Percentiles rank a stretch among this genome's conserved stretches.
Conservation (phyloP, 2,329 filamentous ascomycete species). For the Ascochyta clinopodiicola region DNA sequence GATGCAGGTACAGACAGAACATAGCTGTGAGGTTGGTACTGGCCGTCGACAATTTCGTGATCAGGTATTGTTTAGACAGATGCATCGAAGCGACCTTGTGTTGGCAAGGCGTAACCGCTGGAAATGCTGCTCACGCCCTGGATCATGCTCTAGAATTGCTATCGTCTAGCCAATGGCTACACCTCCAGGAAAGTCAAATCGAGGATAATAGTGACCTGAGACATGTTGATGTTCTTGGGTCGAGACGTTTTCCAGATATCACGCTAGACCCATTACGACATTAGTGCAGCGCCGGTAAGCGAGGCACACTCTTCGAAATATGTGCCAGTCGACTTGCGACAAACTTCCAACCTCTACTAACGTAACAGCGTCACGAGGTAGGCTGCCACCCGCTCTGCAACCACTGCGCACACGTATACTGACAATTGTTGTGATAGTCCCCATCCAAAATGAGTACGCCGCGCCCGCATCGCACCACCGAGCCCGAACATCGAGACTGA, state of each 20-base stretch:
- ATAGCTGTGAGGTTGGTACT: not conserved
- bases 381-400: conserved; percentile 13
- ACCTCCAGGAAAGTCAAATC: not conserved
- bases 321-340: conserved; percentile 11
- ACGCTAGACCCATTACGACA: not conserved
- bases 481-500: conserved; percentile 51
- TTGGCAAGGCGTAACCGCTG: too few species aligned
- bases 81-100: too few species aligned
- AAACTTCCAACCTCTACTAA: conserved; percentile 40
- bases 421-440: conserved; percentile 43
- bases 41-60: not conserved
- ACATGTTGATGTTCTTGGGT: not conserved
- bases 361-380: conserved; percentile 48
- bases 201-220: not conserved
- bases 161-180: too few species aligned
- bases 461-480: conserved; percentile 32
- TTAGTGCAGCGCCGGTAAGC: not conserved
- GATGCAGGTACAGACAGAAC: not conserved
- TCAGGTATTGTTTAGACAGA: not conserved
- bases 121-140: too few species aligned
- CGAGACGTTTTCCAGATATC: not conserved
- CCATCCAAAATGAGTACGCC: conserved; percentile 66
- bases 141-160: too few species aligned
- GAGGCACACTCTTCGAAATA: not conserved
- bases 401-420: conserved; percentile 25